These are phyloP conservation scores for Salix dunnii DNA, from an alignment of 345 rosid genomes.

Conservation along the genomic window DNA sequence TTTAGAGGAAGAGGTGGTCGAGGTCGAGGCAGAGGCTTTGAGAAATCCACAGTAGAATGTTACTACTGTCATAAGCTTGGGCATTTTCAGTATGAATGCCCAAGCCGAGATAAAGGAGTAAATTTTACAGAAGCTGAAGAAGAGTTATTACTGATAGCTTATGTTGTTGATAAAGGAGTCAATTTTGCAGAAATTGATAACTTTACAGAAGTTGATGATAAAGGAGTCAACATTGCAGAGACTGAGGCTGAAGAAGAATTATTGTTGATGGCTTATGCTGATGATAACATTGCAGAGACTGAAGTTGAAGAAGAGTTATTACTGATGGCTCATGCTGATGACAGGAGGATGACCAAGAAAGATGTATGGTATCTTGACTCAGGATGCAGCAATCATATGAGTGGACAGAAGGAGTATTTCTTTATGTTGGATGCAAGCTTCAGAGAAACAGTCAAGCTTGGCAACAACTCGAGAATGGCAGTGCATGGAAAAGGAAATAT, in stretches of 20 bases:
- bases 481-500: background rate
- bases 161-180: background rate
- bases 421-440: background rate
- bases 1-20: too few species aligned
- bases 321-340: background rate
- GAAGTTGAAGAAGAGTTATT: background rate
- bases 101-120: too few species aligned
- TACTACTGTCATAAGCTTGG: background rate
- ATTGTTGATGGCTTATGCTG: too few species aligned
- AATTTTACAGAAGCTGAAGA: background rate
- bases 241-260: too few species aligned
- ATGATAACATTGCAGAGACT: too few species aligned
- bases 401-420: background rate
- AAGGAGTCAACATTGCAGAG: too few species aligned
- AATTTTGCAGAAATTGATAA: too few species aligned
- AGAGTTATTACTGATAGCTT: background rate
- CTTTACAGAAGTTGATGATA: too few species aligned
- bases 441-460: background rate
- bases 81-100: too few species aligned
- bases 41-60: background rate
- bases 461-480: background rate
- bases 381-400: background rate
- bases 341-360: background rate
- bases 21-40: background rate
- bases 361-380: background rate